phyloP scores from a whole-genome alignment of 306 rosid genomes.

The Urtica urens region DNA sequence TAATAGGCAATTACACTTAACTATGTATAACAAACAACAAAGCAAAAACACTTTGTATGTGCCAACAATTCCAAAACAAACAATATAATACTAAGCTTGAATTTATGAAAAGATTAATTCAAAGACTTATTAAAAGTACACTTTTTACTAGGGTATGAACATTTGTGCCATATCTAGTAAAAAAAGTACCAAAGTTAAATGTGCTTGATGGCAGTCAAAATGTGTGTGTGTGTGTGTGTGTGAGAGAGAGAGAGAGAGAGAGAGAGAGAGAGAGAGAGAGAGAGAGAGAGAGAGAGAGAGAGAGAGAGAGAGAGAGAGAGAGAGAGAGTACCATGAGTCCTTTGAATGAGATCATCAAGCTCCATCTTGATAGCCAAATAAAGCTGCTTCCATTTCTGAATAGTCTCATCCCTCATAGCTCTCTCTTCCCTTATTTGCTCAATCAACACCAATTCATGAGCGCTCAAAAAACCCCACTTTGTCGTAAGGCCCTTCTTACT shows the following conservation, averaged over 20 bases:
- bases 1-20: too few relatives aligned
- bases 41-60: too few relatives aligned
- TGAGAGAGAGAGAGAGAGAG: not conserved
- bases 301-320: not conserved
- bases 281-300: not conserved
- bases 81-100: too few relatives aligned
- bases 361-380: constrained; percentile 78
- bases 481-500: constrained; percentile 15
- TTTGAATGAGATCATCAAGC: constrained; percentile 87
- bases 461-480: constrained; percentile 39
- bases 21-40: too few relatives aligned
- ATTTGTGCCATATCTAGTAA: too few relatives aligned
- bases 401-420: constrained; percentile 68
- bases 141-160: too few relatives aligned
- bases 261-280: not conserved
- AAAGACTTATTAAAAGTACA: too few relatives aligned
- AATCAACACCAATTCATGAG: constrained; percentile 27
- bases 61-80: too few relatives aligned
- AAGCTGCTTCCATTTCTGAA: constrained; percentile 92
- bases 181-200: too few relatives aligned
- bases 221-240: not conserved
- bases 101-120: too few relatives aligned
- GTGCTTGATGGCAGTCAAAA: not conserved
- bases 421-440: constrained; percentile 69
- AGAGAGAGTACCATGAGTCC: constrained; percentile 39